These are phyloP conservation scores for Harrya chromipes DNA, from an alignment of 768 basidiomycete genomes.

Conservation along the genomic window DNA sequence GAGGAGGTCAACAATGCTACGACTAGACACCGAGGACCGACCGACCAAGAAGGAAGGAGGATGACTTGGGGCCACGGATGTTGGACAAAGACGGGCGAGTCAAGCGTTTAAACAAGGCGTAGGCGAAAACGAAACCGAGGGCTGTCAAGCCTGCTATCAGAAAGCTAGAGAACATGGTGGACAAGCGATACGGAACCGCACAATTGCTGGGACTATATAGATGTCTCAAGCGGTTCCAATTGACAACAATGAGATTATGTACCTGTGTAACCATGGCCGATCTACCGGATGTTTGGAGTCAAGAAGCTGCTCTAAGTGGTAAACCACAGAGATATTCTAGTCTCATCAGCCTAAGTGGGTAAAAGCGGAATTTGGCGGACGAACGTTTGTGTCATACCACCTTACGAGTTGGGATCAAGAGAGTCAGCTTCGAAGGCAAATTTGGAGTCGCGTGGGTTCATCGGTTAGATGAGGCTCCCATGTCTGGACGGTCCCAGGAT, in stretches of 20 bases:
- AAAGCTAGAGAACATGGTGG: conserved; percentile 10
- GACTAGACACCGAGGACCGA: neutral
- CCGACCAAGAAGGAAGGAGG: neutral
- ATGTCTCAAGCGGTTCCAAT: neutral
- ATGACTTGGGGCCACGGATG: neutral
- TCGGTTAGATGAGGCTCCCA: too few relatives aligned
- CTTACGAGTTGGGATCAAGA: neutral
- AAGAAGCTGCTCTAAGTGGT: neutral
- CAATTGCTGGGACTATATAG: neutral
- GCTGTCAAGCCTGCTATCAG: conserved; percentile 1
- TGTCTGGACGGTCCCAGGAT: too few relatives aligned
- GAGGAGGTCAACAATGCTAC: neutral
- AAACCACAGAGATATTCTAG: neutral
- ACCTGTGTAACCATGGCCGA: neutral
- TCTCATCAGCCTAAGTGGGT: neutral
- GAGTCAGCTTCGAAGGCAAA: too few relatives aligned
- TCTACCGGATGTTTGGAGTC: neutral
- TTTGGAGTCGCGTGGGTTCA: too few relatives aligned
- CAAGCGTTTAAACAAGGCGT: neutral
- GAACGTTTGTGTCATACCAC: neutral
- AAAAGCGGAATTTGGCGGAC: neutral
- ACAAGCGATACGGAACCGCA: neutral
- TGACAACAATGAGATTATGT: conserved; percentile 9
- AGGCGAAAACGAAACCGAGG: neutral
- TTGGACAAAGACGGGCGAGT: neutral